These are phyloP conservation scores for Pterulicium gracile DNA, from an alignment of 1,284 basidiomycete species.

Conservation along the genomic window DNA sequence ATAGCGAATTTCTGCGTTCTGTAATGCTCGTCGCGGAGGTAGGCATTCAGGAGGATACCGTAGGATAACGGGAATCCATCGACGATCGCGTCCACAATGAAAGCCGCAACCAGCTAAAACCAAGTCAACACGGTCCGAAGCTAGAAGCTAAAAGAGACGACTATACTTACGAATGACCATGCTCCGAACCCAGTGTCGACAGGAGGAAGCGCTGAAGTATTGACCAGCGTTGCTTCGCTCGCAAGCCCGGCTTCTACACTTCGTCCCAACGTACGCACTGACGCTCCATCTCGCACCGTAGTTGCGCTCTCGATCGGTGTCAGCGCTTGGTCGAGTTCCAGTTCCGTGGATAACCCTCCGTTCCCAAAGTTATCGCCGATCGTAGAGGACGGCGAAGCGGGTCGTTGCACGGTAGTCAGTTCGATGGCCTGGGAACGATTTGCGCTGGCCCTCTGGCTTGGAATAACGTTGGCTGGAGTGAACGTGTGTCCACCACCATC, in stretches of 20 bases:
- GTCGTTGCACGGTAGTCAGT: too few species aligned
- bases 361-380: too few species aligned
- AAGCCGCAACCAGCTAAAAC: conserved; percentile 21
- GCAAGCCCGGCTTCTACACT: neutral
- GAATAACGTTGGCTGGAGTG: too few species aligned
- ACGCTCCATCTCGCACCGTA: too few species aligned
- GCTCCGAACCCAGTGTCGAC: conserved; percentile 22
- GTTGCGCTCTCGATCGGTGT: too few species aligned
- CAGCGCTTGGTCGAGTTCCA: too few species aligned
- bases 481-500: too few species aligned
- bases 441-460: too few species aligned
- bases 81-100: conserved; percentile 25
- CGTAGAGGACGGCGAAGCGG: too few species aligned
- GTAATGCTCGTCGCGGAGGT: neutral
- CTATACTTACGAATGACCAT: conserved; percentile 20
- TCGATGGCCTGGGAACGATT: too few species aligned
- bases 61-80: conserved; percentile 27
- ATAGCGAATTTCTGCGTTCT: neutral
- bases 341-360: too few species aligned
- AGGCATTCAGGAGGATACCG: conserved; percentile 21
- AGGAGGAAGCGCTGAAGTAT: conserved; percentile 17
- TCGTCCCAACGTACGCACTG: too few species aligned
- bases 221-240: conserved; percentile 4
- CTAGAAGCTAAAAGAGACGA: neutral
- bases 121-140: conserved; percentile 1